These are phyloP conservation scores for Lichenothelia convexa DNA, from an alignment of 495 filamentous ascomycete genomes.

Conservation along the genomic window DNA sequence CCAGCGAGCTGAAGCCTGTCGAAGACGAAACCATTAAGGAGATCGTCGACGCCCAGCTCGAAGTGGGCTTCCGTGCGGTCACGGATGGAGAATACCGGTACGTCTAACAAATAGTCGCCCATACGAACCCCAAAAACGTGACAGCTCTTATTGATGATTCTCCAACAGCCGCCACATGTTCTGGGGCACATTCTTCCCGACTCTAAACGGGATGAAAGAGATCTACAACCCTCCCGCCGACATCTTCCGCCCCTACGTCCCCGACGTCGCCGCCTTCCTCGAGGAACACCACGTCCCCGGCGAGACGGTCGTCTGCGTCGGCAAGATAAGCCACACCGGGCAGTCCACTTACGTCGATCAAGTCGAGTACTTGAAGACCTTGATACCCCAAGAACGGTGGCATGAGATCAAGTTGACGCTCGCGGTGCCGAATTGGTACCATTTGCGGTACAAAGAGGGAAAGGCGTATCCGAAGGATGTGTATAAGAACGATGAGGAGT, in stretches of 20 bases:
- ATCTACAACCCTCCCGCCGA: slow-evolving; percentile 36
- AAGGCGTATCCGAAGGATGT: slow-evolving; percentile 34
- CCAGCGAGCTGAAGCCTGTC: slow-evolving; percentile 25
- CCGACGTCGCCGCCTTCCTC: slow-evolving; percentile 58
- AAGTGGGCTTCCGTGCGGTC: slow-evolving; percentile 45
- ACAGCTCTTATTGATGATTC: too few relatives aligned
- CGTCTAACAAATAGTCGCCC: too few relatives aligned
- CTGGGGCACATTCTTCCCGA: slow-evolving; percentile 61
- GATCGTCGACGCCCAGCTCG: slow-evolving; percentile 12
- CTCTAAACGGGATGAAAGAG: slow-evolving; percentile 51
- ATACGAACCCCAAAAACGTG: too few relatives aligned
- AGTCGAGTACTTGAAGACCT: slow-evolving; percentile 35
- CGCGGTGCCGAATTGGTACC: slow-evolving; percentile 47
- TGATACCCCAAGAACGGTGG: slow-evolving; percentile 28
- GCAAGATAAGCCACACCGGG: slow-evolving; percentile 23
- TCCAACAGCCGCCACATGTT: slow-evolving; percentile 35
- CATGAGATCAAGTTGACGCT: slow-evolving; percentile 45
- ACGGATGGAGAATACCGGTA: slow-evolving; percentile 50
- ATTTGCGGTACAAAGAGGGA: slow-evolving; percentile 44
- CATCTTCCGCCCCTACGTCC: slow-evolving; percentile 58
- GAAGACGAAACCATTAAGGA: slow-evolving; percentile 46
- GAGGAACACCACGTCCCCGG: slow-evolving; percentile 55
- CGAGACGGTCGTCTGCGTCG: slow-evolving; percentile 50
- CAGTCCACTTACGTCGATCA: slow-evolving; percentile 34
- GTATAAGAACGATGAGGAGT: slow-evolving; percentile 38